Evolutionary conservation across 2,329 filamentous ascomycete genomes (phyloP).

Genomic region (Talaromyces sp.): DNA sequence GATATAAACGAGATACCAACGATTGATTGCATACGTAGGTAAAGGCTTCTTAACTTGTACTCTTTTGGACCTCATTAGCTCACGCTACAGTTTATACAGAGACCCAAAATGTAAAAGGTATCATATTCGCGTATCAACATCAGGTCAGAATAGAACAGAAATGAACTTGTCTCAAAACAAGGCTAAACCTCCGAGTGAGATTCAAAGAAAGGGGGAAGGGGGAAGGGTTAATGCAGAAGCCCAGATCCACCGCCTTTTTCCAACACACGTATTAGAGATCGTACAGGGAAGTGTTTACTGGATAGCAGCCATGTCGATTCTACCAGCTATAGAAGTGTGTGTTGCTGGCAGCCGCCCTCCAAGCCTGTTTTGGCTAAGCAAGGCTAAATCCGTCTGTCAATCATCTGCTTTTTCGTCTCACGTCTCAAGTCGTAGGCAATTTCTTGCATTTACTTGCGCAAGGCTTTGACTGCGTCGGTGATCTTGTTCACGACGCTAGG

Average conservation of each 20-base stretch:
- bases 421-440: background rate
- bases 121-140: constrained; percentile 5
- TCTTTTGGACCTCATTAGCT: background rate
- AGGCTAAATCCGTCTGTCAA: background rate
- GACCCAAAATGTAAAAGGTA: constrained; percentile 2
- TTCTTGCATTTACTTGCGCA: constrained; percentile 32
- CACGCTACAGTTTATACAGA: background rate
- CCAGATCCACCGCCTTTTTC: background rate
- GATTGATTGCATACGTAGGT: background rate
- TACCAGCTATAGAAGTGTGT: background rate
- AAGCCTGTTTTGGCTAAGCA: background rate
- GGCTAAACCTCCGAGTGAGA: background rate
- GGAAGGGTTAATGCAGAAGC: background rate
- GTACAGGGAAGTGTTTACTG: background rate
- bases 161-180: background rate
- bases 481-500: constrained; percentile 86
- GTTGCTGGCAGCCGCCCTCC: too few relatives aligned
- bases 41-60: background rate
- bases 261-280: background rate
- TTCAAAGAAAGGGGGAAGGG: background rate
- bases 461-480: constrained; percentile 68
- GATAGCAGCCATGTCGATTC: background rate
- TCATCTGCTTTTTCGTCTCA: background rate
- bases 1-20: too few relatives aligned
- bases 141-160: background rate